Evolutionary conservation across 345 rosid genomes (phyloP), one percentile per base, ranked within the genome.

Genomic region (Nephelium lappaceum): DNA sequence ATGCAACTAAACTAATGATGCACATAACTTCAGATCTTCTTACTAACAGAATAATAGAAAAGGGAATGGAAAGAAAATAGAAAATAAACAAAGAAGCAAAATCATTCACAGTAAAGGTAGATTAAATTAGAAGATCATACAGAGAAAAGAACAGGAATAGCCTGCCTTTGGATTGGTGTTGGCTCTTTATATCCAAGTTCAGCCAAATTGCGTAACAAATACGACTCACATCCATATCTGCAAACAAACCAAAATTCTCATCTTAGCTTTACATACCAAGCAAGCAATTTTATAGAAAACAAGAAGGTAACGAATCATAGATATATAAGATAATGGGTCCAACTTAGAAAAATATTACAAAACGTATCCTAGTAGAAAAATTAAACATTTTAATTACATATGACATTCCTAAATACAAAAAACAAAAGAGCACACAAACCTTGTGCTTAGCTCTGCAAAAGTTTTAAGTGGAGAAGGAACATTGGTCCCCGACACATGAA

Each of bases 151-250:
- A 91, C 73, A 70, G 97, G 92, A 83, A 96, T 94, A 79, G 99
- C 94, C 95, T 96, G 97, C 86, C 96, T 92, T 83, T 96, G 99
- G 80, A 96, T 92, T 61, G 99, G 95, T 63, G 99, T 94, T 80
- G 99, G 97, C 89, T 94, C 99, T 84, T 86, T 89, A 80, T 87
- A 96, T 77, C 98, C 97, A 81, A 89, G 91, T 86, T 87, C 93
- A 65, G 86, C 85, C 71, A 96, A 84, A 85, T 94, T 96, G 78
- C 63, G 87, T 67, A 91, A 81, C 76, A 95, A 75, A 81, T 87
- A 90, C 6, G 87, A 71, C 66, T 90, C 85, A 66, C 98, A 96
- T 72, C 83, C 89, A 83, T 87, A 94, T 79, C 99, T 94, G 86
- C 73, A 76, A 16, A 76, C 4, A 41, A 61, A 60, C 45, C 45